A percentile compares a stretch with the other conserved stretches of the same genome.
These are phyloP conservation scores for Pelargonium citronellum DNA, from an alignment of 441 rosid genomes.

Conservation along the genomic window DNA sequence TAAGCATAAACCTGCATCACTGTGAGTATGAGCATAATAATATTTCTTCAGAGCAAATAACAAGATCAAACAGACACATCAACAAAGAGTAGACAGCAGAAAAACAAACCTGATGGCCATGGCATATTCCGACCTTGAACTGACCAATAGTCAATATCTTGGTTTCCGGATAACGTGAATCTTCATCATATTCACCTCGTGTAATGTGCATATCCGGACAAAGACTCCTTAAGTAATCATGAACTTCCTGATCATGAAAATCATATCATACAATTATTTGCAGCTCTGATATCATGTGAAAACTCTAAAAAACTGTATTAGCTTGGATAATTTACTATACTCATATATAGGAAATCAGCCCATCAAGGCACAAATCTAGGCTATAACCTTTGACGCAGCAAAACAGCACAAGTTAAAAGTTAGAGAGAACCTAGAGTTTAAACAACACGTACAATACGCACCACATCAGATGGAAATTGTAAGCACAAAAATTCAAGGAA, in stretches of 20 bases:
- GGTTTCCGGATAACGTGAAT: conserved; percentile 70
- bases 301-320: too few species aligned
- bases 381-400: too few species aligned
- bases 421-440: neutral
- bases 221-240: conserved; percentile 81
- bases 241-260: conserved; percentile 58
- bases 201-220: conserved; percentile 84
- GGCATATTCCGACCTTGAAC: conserved; percentile 86
- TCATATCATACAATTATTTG: neutral
- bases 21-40: neutral
- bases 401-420: neutral
- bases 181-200: conserved; percentile 88
- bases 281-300: neutral
- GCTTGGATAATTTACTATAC: too few species aligned
- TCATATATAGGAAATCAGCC: too few species aligned
- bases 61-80: neutral
- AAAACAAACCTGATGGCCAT: conserved; percentile 80
- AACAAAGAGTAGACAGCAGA: conserved; percentile 1
- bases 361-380: too few species aligned
- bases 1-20: neutral
- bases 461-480: too few species aligned
- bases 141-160: conserved; percentile 85
- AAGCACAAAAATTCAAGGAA: too few species aligned
- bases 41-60: neutral
- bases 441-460: too few species aligned